Evolutionary conservation across 306 rosid species (phyloP), one percentile per base, ranked within the genome.

Genomic region (Luffa aegyptiaca): DNA sequence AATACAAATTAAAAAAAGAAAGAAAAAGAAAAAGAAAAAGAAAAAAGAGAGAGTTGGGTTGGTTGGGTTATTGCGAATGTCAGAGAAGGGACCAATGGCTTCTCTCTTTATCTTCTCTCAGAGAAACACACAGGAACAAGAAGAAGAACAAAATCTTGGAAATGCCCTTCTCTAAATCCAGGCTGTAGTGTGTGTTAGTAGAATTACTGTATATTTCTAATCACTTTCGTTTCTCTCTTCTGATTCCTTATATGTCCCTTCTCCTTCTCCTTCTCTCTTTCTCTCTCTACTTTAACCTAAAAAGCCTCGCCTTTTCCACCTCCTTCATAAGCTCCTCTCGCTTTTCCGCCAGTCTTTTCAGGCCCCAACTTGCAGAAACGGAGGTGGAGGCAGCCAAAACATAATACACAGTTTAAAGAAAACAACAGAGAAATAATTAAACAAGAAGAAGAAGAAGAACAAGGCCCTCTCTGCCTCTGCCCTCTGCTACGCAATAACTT

Each of bases 291-390:
- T 84, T 87, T 86, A 81, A 86, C 97, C 93, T 88, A 92, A 84
- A 86, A 90, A 84, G 90, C 48, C 80, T 79, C 86, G 42, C 83
- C 79, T 80, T 86, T 76, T 82, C 83, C 85, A 88, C 93, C 84
- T 83, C 90, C 98, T 90, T 91, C 97, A 80, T 92, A 91, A 87
- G 80, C 56, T 46, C 63, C 86, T 84, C 31, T 82, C 84, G 79
- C 92, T 71, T 75, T 52, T 77, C 85, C 86, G 37, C 49, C 89
- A 80, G 83, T 84, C 90, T 80, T 84, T 82, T 87, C 91, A 86
- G 44, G 74, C 86, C 75, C 75, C 75, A 70, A 78, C 78, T 72
- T 85, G 78, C 81, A 75, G 53, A 58, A 44, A 33, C 75, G 31
- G 63, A 68, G 39, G 17, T 18, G 14, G 9, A 51, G 61, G 57